phyloP scores from a whole-genome alignment of 805 yeast species.

The Saccharomycopsis olivae region DNA sequence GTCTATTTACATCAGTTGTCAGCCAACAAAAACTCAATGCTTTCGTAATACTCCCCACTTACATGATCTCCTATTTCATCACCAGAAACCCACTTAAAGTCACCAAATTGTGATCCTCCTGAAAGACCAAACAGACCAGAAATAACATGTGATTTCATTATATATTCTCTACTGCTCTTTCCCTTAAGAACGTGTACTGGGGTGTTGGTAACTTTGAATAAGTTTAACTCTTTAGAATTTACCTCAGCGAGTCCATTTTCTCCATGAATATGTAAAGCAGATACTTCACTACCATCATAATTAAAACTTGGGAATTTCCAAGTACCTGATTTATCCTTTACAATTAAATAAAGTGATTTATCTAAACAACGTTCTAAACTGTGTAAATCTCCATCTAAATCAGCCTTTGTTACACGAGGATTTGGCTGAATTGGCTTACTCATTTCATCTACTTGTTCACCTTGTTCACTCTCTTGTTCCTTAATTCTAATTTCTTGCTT shows the following conservation, averaged over 20 bases:
- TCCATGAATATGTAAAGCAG: constrained; percentile 61
- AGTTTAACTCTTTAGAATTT: constrained; percentile 71
- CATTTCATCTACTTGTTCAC: constrained; percentile 16
- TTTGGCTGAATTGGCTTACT: constrained; percentile 48
- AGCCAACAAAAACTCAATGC: constrained; percentile 25
- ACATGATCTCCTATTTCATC: constrained; percentile 39
- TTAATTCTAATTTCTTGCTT: constrained; percentile 67
- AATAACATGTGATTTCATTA: constrained; percentile 78
- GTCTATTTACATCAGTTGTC: too few relatives aligned
- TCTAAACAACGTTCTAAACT: constrained; percentile 74
- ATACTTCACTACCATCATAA: constrained; percentile 25
- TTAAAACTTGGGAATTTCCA: constrained; percentile 82
- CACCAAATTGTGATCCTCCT: constrained; percentile 27
- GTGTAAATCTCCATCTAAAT: constrained; percentile 44
- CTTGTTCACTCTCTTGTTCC: constrained; percentile 28
- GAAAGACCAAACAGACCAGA: constrained; percentile 62
- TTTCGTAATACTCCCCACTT: constrained; percentile 4
- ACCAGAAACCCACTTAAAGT: constrained; percentile 76
- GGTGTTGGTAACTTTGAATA: constrained; percentile 83
- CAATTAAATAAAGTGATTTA: constrained; percentile 68
- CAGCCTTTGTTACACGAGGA: constrained; percentile 72
- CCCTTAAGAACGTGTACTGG: constrained; percentile 64
- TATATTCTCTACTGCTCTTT: constrained; percentile 41
- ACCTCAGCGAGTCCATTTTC: constrained; percentile 57
- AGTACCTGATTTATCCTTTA: constrained; percentile 31